Conservation (phyloP, 2,329 filamentous ascomycete genomes). For the Aspergillus neoniger region DNA sequence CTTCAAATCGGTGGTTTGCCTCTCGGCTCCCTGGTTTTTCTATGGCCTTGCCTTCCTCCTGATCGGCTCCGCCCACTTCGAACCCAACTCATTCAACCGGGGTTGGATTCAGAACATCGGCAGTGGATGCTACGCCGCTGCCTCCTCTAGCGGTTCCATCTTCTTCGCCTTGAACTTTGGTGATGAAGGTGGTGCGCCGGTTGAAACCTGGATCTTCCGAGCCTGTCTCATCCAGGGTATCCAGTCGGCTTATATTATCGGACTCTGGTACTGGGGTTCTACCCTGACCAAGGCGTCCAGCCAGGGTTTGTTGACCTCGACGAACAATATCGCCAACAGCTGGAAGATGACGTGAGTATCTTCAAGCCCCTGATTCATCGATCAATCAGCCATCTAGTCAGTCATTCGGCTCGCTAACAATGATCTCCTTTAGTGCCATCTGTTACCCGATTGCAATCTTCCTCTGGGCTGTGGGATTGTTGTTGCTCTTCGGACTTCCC, state of each 20-base stretch:
- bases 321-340: conserved; percentile 39
- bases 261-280: conserved; percentile 67
- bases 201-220: conserved; percentile 66
- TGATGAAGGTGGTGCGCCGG: conserved; percentile 61
- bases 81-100: conserved; percentile 37
- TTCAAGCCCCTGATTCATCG: conserved; percentile 17
- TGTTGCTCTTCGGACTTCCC: conserved; percentile 61
- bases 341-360: conserved; percentile 42
- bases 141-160: conserved; percentile 62
- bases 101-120: conserved; percentile 62
- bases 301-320: conserved; percentile 40
- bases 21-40: conserved; percentile 62
- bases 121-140: conserved; percentile 61
- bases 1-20: conserved; percentile 56
- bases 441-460: conserved; percentile 59
- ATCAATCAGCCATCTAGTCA: too few relatives aligned
- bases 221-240: conserved; percentile 66
- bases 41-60: conserved; percentile 64
- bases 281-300: conserved; percentile 50
- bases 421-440: conserved; percentile 43
- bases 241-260: conserved; percentile 65
- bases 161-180: conserved; percentile 69
- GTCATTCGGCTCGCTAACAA: conserved; percentile 20
- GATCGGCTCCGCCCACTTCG: conserved; percentile 60
- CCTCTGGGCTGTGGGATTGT: conserved; percentile 56